These are phyloP conservation scores for Caloboletus inedulis DNA, from an alignment of 1,284 basidiomycete species.

Conservation along the genomic window DNA sequence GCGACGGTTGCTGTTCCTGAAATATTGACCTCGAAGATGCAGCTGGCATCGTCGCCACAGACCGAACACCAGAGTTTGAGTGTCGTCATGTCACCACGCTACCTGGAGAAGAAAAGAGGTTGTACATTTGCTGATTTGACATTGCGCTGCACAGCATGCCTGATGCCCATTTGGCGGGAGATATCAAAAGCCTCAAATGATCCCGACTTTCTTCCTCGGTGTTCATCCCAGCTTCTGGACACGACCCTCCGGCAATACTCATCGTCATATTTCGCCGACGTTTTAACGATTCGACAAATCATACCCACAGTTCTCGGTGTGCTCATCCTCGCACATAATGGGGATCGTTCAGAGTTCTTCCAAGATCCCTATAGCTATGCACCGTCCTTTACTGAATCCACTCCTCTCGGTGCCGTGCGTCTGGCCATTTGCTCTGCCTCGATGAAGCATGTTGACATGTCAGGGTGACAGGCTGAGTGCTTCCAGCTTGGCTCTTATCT, in stretches of 20 bases:
- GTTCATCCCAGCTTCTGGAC: constrained; percentile 1
- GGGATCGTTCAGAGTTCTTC: constrained; percentile 69
- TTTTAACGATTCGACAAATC: constrained; percentile 23
- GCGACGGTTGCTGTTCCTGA: too few species aligned
- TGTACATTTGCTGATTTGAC: too few species aligned
- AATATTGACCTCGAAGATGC: too few species aligned
- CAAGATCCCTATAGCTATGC: constrained; percentile 72
- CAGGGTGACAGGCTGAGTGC: constrained; percentile 56
- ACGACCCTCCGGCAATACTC: neutral
- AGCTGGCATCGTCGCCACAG: too few species aligned
- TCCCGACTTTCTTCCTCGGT: constrained; percentile 10
- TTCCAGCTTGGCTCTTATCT: constrained; percentile 68
- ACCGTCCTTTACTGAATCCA: constrained; percentile 71
- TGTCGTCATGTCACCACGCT: too few species aligned
- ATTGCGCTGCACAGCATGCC: too few species aligned
- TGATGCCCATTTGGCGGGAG: too few species aligned
- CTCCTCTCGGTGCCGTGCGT: constrained; percentile 76
- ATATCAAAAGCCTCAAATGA: constrained; percentile 31
- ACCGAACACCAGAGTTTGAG: too few species aligned
- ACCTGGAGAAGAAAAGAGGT: too few species aligned
- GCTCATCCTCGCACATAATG: constrained; percentile 79
- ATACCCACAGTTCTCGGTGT: constrained; percentile 74
- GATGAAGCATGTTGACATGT: constrained; percentile 3
- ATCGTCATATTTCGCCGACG: neutral
- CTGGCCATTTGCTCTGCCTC: neutral